A percentile compares a stretch with the other conserved stretches of the same genome.
phyloP scores from a whole-genome alignment of 192 early-diverging fungal species.

The Linnemannia hyalina region DNA sequence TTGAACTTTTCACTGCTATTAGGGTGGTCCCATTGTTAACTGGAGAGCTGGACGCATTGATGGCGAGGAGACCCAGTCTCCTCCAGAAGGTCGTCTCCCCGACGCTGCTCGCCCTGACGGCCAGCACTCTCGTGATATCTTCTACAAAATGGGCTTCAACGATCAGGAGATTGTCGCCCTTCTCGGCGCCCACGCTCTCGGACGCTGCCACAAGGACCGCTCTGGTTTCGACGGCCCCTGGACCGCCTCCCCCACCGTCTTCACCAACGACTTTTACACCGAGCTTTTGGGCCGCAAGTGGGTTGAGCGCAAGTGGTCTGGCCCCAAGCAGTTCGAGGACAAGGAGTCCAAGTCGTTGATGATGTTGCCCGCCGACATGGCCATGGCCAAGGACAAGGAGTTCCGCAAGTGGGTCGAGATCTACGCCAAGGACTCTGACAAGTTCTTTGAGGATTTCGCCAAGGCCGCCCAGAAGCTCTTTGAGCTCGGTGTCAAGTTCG shows the following conservation, averaged over 20 bases:
- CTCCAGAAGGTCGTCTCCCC: constrained; percentile 85
- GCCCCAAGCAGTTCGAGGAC: constrained; percentile 91
- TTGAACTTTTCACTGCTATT: not conserved
- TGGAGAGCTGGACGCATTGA: constrained; percentile 80
- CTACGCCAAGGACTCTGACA: constrained; percentile 88
- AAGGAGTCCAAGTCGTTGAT: constrained; percentile 74
- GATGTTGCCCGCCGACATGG: constrained; percentile 83
- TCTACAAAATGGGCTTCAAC: constrained; percentile 82
- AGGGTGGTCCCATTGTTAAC: constrained; percentile 81
- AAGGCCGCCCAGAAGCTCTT: constrained; percentile 86
- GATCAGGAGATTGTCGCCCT: constrained; percentile 86
- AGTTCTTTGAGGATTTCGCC: constrained; percentile 94
- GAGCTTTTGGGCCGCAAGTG: constrained; percentile 84
- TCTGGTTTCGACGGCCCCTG: constrained; percentile 90
- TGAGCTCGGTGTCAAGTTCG: constrained; percentile 86
- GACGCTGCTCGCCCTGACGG: constrained; percentile 74
- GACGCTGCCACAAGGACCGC: constrained; percentile 81
- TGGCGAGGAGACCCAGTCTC: constrained; percentile 57
- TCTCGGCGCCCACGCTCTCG: constrained; percentile 81
- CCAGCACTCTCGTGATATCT: constrained; percentile 80
- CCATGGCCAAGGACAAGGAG: constrained; percentile 71
- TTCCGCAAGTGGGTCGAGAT: constrained; percentile 84
- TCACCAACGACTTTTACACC: constrained; percentile 92
- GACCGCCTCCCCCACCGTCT: constrained; percentile 88
- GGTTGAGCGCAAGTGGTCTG: constrained; percentile 83